phyloP scores from a whole-genome alignment of 768 basidiomycete genomes.

The Naganishia kalamii region DNA sequence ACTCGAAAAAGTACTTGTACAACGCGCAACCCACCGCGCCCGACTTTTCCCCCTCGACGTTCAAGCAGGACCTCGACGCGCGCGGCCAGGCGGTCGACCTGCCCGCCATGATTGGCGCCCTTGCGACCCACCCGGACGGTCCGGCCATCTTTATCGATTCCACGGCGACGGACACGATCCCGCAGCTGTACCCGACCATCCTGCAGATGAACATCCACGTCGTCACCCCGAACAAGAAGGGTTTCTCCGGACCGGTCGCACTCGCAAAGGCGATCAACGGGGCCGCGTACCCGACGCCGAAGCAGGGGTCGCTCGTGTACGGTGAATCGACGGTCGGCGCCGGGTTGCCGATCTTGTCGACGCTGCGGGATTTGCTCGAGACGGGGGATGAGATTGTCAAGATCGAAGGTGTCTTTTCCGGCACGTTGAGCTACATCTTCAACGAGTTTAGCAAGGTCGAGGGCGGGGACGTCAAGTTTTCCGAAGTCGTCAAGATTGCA shows the following conservation, averaged over 20 bases:
- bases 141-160: constrained; percentile 75
- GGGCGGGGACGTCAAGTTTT: constrained; percentile 60
- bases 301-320: constrained; percentile 52
- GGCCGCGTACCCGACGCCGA: constrained; percentile 49
- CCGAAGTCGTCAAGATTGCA: constrained; percentile 78
- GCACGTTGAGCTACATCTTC: constrained; percentile 98
- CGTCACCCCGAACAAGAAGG: constrained; percentile 97
- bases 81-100: constrained; percentile 54
- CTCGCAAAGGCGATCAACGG: constrained; percentile 65
- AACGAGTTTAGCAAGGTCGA: constrained; percentile 79
- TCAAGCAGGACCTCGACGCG: constrained; percentile 36
- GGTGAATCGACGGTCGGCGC: constrained; percentile 92
- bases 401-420: constrained; percentile 96
- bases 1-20: constrained; percentile 47
- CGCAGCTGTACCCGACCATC: constrained; percentile 72
- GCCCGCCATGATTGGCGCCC: constrained; percentile 50
- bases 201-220: constrained; percentile 72
- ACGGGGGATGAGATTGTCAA: constrained; percentile 90
- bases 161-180: constrained; percentile 77
- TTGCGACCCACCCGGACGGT: constrained; percentile 28
- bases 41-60: constrained; percentile 20
- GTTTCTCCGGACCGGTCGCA: constrained; percentile 64
- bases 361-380: constrained; percentile 80
- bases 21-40: constrained; percentile 11
- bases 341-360: constrained; percentile 83